These are phyloP conservation scores for Adansonia gregorii DNA, from an alignment of 441 rosid genomes.

Conservation along the genomic window DNA sequence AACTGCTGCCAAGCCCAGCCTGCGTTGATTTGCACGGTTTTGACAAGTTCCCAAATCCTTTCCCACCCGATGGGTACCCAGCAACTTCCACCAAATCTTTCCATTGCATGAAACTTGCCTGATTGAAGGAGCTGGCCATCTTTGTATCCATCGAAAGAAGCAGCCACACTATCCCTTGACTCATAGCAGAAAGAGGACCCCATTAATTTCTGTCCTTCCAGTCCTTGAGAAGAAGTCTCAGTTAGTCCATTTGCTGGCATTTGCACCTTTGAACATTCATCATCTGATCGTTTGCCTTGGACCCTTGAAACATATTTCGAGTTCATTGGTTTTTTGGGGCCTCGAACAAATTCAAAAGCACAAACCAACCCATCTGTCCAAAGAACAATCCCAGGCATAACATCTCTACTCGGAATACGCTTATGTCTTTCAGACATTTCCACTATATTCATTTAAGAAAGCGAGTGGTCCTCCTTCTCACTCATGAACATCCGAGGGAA, in stretches of 20 bases:
- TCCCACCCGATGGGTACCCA: conserved; percentile 96
- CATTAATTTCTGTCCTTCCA: conserved; percentile 32
- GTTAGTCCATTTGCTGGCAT: conserved; percentile 36
- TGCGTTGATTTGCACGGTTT: conserved; percentile 65
- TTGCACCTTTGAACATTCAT: conserved; percentile 36
- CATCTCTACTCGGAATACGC: conserved; percentile 40
- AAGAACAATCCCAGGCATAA: conserved; percentile 52
- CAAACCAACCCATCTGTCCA: conserved; percentile 93
- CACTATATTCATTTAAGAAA: conserved; percentile 29
- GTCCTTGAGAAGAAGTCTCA: conserved; percentile 38
- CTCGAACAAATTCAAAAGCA: conserved; percentile 74
- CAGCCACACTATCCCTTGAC: conserved; percentile 36
- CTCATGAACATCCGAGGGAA: conserved; percentile 9
- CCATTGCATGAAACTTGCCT: conserved; percentile 40
- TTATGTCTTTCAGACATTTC: conserved; percentile 43
- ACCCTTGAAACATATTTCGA: conserved; percentile 40
- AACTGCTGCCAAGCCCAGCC: conserved; percentile 63
- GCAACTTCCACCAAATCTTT: conserved; percentile 60
- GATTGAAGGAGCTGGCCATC: conserved; percentile 40
- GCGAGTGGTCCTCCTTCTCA: conserved; percentile 30
- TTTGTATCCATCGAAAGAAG: conserved; percentile 43
- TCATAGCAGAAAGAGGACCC: conserved; percentile 24
- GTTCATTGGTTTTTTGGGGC: conserved; percentile 41
- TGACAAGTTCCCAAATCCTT: conserved; percentile 74
- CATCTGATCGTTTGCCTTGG: conserved; percentile 25